Percentiles rank a stretch among this genome's conserved stretches.
phyloP scores from a whole-genome alignment of 768 basidiomycete genomes.

The Termitomyces sp. region DNA sequence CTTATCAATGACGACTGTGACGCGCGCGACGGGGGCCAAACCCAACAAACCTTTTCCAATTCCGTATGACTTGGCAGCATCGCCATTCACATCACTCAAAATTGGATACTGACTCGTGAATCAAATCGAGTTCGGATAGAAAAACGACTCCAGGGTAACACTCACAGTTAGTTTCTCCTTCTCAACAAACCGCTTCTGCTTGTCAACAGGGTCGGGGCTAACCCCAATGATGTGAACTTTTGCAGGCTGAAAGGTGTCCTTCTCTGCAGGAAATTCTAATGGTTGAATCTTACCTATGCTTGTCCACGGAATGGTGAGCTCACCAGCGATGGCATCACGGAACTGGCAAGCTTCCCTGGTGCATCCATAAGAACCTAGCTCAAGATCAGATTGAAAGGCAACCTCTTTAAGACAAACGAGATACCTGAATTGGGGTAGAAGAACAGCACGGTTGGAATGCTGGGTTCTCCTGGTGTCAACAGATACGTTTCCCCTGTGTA shows the following conservation, averaged over 20 bases:
- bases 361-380: slow-evolving; percentile 67
- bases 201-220: slow-evolving; percentile 64
- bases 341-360: slow-evolving; percentile 81
- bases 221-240: slow-evolving; percentile 69
- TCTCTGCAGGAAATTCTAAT: slow-evolving; percentile 32
- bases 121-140: no score
- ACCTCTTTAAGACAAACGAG: slow-evolving; percentile 3
- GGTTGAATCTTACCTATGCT: neutral
- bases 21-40: slow-evolving; percentile 48
- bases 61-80: slow-evolving; percentile 56
- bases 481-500: slow-evolving; percentile 56
- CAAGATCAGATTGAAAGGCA: neutral
- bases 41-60: slow-evolving; percentile 69
- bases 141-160: no score
- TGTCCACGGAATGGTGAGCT: slow-evolving; percentile 13
- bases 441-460: slow-evolving; percentile 64
- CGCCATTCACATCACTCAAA: slow-evolving; percentile 63
- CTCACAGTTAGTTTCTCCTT: slow-evolving; percentile 60
- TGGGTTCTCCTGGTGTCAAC: slow-evolving; percentile 51
- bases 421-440: slow-evolving; percentile 73
- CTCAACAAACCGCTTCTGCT: slow-evolving; percentile 72
- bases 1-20: slow-evolving; percentile 73
- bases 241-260: slow-evolving; percentile 56
- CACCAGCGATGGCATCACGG: slow-evolving; percentile 70
- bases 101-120: slow-evolving; percentile 59